phyloP scores from a whole-genome alignment of 2,329 filamentous ascomycete species.

The Colletotrichum noveboracense region DNA sequence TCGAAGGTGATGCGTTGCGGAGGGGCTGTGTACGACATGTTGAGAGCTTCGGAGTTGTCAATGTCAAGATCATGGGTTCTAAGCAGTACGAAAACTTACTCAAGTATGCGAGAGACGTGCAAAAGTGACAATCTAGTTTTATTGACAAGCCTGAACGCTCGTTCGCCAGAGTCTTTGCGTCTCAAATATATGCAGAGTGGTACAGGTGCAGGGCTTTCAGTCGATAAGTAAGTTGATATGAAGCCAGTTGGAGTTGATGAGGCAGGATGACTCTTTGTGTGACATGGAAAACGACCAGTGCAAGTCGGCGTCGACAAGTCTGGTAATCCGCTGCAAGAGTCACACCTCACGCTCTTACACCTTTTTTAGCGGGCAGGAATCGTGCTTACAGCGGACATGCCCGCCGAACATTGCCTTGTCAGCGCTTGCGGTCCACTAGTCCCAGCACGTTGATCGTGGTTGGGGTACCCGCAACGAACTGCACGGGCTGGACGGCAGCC shows the following conservation, averaged over 20 bases:
- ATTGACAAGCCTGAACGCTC: not conserved
- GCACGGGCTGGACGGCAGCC: not conserved
- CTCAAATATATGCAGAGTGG: not conserved
- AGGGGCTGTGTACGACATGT: constrained; percentile 20
- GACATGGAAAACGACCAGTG: not conserved
- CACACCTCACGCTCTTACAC: not conserved
- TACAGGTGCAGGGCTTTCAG: not conserved
- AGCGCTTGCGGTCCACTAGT: constrained; percentile 10
- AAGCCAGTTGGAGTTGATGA: not conserved
- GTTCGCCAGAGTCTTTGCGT: not conserved
- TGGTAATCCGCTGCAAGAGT: not conserved
- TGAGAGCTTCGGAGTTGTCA: not conserved
- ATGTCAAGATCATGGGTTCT: not conserved
- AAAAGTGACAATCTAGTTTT: not conserved
- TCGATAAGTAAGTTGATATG: not conserved
- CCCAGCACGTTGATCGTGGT: not conserved
- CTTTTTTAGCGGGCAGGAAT: not conserved
- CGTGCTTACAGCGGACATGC: not conserved
- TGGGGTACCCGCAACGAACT: not conserved
- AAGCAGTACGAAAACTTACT: not conserved
- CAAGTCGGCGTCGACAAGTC: constrained; percentile 2
- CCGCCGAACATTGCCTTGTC: not conserved
- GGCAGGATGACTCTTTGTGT: not conserved
- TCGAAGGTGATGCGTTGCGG: constrained; percentile 41
- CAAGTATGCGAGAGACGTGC: not conserved